These are phyloP conservation scores for Hyaloscypha bicolor DNA, from an alignment of 495 filamentous ascomycete species.

Conservation along the genomic window DNA sequence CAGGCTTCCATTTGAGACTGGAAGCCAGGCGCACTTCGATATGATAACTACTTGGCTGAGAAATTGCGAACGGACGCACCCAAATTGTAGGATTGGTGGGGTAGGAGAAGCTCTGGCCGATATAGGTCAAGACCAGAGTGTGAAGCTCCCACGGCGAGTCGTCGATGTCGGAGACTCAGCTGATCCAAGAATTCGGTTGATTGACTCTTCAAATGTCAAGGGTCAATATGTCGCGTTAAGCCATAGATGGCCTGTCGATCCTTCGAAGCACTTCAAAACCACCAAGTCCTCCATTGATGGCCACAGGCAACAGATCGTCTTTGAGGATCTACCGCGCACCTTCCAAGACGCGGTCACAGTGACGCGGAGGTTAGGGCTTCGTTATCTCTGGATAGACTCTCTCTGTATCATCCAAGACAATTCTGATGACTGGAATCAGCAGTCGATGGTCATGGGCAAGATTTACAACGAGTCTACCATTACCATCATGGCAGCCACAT, in stretches of 20 bases:
- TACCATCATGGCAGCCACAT: too few relatives aligned
- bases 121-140: background rate
- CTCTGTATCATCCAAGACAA: too few relatives aligned
- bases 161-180: conserved; percentile 2
- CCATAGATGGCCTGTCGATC: conserved; percentile 10
- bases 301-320: too few relatives aligned
- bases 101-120: too few relatives aligned
- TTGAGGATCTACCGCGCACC: too few relatives aligned
- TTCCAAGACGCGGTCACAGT: too few relatives aligned
- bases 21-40: conserved; percentile 10
- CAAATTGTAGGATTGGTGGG: background rate
- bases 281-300: background rate
- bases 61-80: background rate
- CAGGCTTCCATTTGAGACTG: conserved; percentile 8
- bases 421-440: too few relatives aligned
- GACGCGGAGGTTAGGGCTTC: too few relatives aligned
- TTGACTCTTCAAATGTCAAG: conserved; percentile 3
- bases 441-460: too few relatives aligned
- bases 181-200: conserved; percentile 8
- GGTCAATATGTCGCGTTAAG: conserved; percentile 11
- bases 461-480: too few relatives aligned
- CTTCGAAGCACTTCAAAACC: conserved; percentile 11
- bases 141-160: conserved; percentile 11
- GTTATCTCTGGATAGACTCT: too few relatives aligned
- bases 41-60: conserved; percentile 2